Base-by-base conservation (phyloP, 305 asterid genomes). In the Fraxinus sp. region DNA sequence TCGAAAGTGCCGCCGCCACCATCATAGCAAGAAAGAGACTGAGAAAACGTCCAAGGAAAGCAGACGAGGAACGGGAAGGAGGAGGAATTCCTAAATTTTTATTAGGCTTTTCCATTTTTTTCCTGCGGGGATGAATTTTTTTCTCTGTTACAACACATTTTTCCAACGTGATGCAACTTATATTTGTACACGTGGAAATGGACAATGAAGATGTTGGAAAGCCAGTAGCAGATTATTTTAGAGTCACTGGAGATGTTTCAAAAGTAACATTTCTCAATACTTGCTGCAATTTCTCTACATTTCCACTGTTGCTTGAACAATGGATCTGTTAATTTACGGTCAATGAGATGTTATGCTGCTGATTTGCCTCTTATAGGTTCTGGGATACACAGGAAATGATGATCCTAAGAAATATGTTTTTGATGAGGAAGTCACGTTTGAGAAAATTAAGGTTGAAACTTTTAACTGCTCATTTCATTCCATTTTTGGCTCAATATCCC, bases 211-310 rank as follows among this genome's bases (percentile, higher is more conserved):
- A 92, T 75, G 92, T 85, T 24, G 99, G 98, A 85, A 91, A 82
- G 86, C 97, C 98, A 1, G 97, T 95, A 37, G 95, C 98, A 35
- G 94, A 94, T 80, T 94, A 91, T 86, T 94, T 96, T 87, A 97
- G 98, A 75, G 84, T 95, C 79, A 87, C 90, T 4, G 98, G 93
- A 87, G 90, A 92, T 87, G 83, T 89, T 85, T 91, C 97, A 59
- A 90, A 89, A 84, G 99, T 96, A 89, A 75, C 80, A 77, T 35
- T 83, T 80, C 77, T 57, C 39, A 36, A 73, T 59, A 79, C 62
- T 75, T 81, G 75, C 73, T 75, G 57, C 80, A 30, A 5, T 80
- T 86, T 86, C 70, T 41, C 14, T n/a, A 28, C 81, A 81, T 71
- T 26, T 78, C 75, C 52, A 55, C 72, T 77, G 18, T 33, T 64